Conservation (phyloP, 1,284 basidiomycete species). For the Ceratobasidium sp. region DNA sequence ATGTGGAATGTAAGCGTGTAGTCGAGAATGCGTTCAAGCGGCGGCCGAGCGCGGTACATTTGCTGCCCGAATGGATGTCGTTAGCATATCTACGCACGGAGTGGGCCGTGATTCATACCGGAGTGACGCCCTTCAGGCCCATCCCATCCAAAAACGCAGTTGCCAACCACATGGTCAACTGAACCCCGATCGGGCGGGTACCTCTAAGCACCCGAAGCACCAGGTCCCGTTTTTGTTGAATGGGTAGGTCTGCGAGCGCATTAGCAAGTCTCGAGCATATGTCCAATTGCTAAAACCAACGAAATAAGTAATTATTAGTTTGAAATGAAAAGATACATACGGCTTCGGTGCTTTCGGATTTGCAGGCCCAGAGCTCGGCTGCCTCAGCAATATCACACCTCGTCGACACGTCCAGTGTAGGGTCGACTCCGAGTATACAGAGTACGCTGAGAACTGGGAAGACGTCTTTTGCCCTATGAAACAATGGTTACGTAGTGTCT, state of each 20-base stretch:
- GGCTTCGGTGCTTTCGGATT: slow-evolving; percentile 3
- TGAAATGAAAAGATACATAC: background rate
- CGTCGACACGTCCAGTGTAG: background rate
- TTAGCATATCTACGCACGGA: background rate
- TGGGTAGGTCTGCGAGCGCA: background rate
- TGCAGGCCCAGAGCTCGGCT: slow-evolving; percentile 12
- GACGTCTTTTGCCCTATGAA: background rate
- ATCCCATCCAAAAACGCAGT: slow-evolving; percentile 8
- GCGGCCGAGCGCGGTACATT: background rate
- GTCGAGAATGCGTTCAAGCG: background rate
- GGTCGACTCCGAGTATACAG: slow-evolving; percentile 11
- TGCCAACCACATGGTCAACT: slow-evolving; percentile 18
- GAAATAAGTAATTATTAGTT: background rate
- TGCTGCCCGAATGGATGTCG: background rate
- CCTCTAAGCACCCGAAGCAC: slow-evolving; percentile 15
- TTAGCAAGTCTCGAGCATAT: background rate
- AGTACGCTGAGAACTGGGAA: slow-evolving; percentile 8
- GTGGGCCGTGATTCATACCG: background rate
- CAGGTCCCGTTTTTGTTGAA: slow-evolving; percentile 26
- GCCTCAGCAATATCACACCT: slow-evolving; percentile 2
- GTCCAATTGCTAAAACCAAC: slow-evolving; percentile 2
- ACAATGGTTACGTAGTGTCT: background rate
- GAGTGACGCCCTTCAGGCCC: background rate
- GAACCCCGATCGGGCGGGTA: slow-evolving; percentile 1
- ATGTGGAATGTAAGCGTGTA: slow-evolving; percentile 14